Percentiles rank a stretch among this genome's conserved stretches.
These are phyloP conservation scores for Trametes hirsuta DNA, from an alignment of 1,284 basidiomycete genomes.

Conservation along the genomic window DNA sequence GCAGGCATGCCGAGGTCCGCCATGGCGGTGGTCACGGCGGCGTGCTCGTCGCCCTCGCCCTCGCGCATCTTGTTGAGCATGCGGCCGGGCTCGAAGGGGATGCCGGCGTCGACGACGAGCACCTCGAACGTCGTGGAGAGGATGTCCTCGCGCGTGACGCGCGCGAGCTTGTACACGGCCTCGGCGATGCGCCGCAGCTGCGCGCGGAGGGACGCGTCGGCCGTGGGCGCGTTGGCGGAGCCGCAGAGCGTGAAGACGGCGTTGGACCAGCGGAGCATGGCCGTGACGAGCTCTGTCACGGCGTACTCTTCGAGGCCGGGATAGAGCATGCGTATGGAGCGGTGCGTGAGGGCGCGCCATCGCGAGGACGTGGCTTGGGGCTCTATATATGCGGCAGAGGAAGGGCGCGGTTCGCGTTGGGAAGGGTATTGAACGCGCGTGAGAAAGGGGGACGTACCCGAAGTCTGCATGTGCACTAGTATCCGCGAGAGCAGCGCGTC, in stretches of 20 bases:
- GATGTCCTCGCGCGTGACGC: slow-evolving; percentile 67
- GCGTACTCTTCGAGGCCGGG: slow-evolving; percentile 67
- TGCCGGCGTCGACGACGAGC: slow-evolving; percentile 55
- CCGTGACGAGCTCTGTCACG: slow-evolving; percentile 66
- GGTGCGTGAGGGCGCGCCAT: slow-evolving; percentile 73
- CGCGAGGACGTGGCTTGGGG: slow-evolving; percentile 75
- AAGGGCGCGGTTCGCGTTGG: background rate
- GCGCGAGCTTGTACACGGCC: slow-evolving; percentile 60
- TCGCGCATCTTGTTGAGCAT: slow-evolving; percentile 74
- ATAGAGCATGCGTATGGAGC: slow-evolving; percentile 66
- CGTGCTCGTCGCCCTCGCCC: slow-evolving; percentile 43
- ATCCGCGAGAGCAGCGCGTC: slow-evolving; percentile 68
- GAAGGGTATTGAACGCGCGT: background rate
- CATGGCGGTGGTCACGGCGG: background rate
- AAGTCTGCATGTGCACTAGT: slow-evolving; percentile 63
- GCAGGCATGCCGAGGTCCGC: slow-evolving; percentile 37
- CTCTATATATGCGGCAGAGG: slow-evolving; percentile 43
- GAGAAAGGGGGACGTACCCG: slow-evolving; percentile 45
- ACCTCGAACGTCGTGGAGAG: slow-evolving; percentile 75
- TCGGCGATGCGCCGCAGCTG: slow-evolving; percentile 66
- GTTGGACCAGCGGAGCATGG: slow-evolving; percentile 69
- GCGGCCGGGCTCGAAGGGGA: slow-evolving; percentile 49
- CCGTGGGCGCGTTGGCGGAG: slow-evolving; percentile 43
- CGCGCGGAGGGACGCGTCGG: slow-evolving; percentile 46
- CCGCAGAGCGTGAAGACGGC: slow-evolving; percentile 69